These are phyloP conservation scores for Pseudoturritis turrita DNA, from an alignment of 345 rosid genomes.

Conservation along the genomic window DNA sequence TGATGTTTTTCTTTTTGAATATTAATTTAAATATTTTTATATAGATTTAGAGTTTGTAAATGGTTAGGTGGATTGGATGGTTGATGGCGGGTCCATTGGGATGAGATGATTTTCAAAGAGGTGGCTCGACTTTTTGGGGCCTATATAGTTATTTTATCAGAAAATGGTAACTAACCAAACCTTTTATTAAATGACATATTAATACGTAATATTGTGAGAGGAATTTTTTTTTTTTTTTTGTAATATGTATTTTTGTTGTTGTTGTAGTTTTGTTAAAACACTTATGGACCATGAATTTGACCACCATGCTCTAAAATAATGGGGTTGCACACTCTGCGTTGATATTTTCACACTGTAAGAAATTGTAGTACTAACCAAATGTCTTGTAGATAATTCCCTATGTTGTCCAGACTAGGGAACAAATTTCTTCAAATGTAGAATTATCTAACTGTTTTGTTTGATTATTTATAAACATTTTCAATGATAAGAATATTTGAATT, in stretches of 20 bases:
- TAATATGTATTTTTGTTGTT: neutral
- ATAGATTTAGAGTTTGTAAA: neutral
- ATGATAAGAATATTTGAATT: too few relatives aligned
- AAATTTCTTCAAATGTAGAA: too few relatives aligned
- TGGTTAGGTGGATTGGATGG: constrained; percentile 20
- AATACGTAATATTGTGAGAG: neutral
- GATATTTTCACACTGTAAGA: neutral
- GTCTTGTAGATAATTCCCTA: too few relatives aligned
- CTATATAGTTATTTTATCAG: neutral
- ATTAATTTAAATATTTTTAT: neutral
- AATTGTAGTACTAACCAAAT: too few relatives aligned
- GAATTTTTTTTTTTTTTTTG: too few relatives aligned
- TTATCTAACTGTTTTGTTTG: too few relatives aligned
- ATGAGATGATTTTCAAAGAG: constrained; percentile 22
- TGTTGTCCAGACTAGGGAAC: too few relatives aligned
- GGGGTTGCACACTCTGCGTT: neutral
- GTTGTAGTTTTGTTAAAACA: neutral
- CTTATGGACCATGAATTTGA: neutral
- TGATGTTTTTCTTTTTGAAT: neutral
- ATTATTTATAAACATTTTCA: too few relatives aligned
- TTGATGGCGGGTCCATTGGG: constrained; percentile 7
- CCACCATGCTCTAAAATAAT: neutral
- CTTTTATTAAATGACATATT: neutral
- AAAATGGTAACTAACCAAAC: neutral
- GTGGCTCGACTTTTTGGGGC: constrained; percentile 5